These are phyloP conservation scores for Pseudopyricularia javanii DNA, from an alignment of 2,329 filamentous ascomycete species.

Conservation along the genomic window DNA sequence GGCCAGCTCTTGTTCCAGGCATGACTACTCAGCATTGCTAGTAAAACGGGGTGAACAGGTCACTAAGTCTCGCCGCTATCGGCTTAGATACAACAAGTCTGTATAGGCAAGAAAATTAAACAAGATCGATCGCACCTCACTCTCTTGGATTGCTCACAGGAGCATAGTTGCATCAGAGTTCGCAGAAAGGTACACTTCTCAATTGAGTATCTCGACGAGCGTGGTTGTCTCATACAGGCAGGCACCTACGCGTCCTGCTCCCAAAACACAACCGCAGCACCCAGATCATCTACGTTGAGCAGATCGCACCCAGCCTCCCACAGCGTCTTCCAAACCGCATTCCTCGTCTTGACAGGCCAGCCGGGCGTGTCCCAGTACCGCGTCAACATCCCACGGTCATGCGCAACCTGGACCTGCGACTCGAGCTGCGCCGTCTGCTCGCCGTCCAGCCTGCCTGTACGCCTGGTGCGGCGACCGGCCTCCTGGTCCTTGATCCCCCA, in stretches of 20 bases:
- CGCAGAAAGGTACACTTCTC: too few relatives aligned
- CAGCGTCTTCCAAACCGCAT: constrained; percentile 44
- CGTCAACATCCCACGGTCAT: constrained; percentile 41
- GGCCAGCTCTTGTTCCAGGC: too few relatives aligned
- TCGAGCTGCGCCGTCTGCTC: constrained; percentile 37
- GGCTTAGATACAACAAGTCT: too few relatives aligned
- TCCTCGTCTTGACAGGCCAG: constrained; percentile 45
- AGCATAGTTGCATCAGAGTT: too few relatives aligned
- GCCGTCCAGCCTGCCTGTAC: constrained; percentile 22
- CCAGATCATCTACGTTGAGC: constrained; percentile 51
- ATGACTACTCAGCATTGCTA: too few relatives aligned
- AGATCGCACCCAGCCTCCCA: constrained; percentile 44
- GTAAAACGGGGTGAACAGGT: too few relatives aligned
- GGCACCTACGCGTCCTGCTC: constrained; percentile 2
- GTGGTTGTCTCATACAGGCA: neutral
- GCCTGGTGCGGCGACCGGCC: neutral
- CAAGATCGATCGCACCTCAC: too few relatives aligned
- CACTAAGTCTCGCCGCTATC: too few relatives aligned
- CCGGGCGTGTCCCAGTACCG: constrained; percentile 52
- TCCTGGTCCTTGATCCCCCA: constrained; percentile 18
- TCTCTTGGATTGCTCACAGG: too few relatives aligned
- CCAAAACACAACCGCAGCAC: constrained; percentile 27
- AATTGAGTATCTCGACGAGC: too few relatives aligned
- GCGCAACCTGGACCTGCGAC: constrained; percentile 38
- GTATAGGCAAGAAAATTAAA: too few relatives aligned